A percentile compares a stretch with the other conserved stretches of the same genome.
These are phyloP conservation scores for Solanum arcanum DNA, from an alignment of 257 asterid genomes.

Conservation along the genomic window DNA sequence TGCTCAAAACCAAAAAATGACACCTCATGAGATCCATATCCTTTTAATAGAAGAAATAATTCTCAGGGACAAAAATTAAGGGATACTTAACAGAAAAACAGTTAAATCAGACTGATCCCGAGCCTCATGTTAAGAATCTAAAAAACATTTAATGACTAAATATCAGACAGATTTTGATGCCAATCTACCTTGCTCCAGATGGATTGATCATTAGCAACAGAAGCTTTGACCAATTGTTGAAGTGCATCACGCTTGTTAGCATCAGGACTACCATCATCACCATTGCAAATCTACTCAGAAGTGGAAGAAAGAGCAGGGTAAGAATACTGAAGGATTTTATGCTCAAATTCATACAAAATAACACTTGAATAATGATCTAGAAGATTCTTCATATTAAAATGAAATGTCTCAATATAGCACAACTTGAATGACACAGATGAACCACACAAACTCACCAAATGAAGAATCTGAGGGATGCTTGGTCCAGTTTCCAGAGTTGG, in stretches of 20 bases:
- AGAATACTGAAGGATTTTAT: neutral
- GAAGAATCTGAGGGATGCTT: conserved; percentile 97
- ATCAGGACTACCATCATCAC: conserved; percentile 58
- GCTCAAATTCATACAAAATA: neutral
- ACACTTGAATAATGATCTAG: neutral
- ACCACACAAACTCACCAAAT: conserved; percentile 49
- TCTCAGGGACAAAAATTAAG: neutral
- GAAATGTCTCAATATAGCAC: neutral
- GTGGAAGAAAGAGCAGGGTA: neutral
- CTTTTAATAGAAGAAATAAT: neutral
- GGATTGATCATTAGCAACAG: conserved; percentile 41
- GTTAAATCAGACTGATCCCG: neutral
- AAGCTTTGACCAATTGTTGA: conserved; percentile 74
- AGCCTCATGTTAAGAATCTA: neutral
- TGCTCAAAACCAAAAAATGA: conserved; percentile 21
- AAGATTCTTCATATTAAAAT: neutral
- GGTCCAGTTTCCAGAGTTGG: conserved; percentile 58
- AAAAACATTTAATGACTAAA: neutral
- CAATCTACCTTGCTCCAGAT: conserved; percentile 80
- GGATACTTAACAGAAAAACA: neutral
- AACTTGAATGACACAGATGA: neutral
- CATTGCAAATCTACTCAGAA: conserved; percentile 61
- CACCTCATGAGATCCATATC: neutral
- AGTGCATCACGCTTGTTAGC: conserved; percentile 62
- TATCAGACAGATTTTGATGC: neutral